Evolutionary conservation across 345 rosid species (phyloP).

Genomic region (Acer yangbiense): DNA sequence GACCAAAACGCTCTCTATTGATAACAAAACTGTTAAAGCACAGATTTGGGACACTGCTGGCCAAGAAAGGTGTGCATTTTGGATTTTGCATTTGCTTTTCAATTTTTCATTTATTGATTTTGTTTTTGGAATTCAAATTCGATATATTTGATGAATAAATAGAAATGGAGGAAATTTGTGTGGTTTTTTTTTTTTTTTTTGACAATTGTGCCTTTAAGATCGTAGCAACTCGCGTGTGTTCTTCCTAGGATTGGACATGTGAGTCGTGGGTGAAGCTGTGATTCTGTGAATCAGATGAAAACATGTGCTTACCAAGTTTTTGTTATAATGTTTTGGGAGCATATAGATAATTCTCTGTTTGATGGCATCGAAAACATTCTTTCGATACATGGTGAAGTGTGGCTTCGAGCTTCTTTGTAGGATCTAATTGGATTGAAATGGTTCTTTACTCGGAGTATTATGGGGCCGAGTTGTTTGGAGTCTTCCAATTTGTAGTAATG

Average conservation of each 20-base stretch:
- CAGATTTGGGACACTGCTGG: slow-evolving; percentile 97
- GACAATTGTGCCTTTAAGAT: background rate
- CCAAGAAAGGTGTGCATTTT: slow-evolving; percentile 60
- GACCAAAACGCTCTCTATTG: slow-evolving; percentile 76
- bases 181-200: background rate
- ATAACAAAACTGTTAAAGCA: slow-evolving; percentile 78
- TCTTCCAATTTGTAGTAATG: background rate
- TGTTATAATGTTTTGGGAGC: background rate
- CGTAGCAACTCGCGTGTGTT: background rate
- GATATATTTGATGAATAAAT: no score
- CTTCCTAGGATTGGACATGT: no score
- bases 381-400: background rate
- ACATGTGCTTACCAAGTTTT: no score
- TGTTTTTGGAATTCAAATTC: background rate
- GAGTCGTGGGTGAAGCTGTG: background rate
- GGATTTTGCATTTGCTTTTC: background rate
- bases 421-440: background rate
- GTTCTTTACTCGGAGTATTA: background rate
- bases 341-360: background rate
- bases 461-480: background rate
- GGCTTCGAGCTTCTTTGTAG: background rate
- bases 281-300: no score
- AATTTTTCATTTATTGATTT: background rate
- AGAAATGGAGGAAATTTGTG: background rate
- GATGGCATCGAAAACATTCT: background rate